phyloP scores from a whole-genome alignment of 305 asterid genomes.

The Rubia balearica region DNA sequence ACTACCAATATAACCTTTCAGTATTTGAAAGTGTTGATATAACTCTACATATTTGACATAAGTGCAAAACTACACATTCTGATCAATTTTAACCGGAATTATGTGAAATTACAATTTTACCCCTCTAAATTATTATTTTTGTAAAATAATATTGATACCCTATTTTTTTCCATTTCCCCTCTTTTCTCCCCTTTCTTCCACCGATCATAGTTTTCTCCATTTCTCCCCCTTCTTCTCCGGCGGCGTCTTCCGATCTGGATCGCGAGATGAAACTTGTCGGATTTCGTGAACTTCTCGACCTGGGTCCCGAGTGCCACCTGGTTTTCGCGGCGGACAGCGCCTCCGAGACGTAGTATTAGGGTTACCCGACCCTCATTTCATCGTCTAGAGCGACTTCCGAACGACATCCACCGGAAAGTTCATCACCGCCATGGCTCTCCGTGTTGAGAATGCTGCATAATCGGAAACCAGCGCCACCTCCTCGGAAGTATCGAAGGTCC shows the following conservation, averaged over 20 bases:
- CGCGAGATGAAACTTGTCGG: conserved; percentile 42
- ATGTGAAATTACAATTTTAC: too few species aligned
- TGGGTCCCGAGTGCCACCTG: conserved; percentile 62
- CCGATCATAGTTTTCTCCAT: too few species aligned
- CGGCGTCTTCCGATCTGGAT: conserved; percentile 8
- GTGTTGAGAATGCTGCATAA: conserved; percentile 59
- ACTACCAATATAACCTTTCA: too few species aligned
- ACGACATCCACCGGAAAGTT: conserved; percentile 65
- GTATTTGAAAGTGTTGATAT: too few species aligned
- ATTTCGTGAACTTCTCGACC: conserved; percentile 65
- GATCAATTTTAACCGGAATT: too few species aligned
- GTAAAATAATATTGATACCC: too few species aligned
- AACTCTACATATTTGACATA: too few species aligned
- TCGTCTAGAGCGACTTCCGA: conserved; percentile 41
- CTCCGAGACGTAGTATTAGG: conserved; percentile 54
- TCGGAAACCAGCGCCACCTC: conserved; percentile 76
- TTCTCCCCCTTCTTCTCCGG: too few species aligned
- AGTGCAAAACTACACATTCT: too few species aligned
- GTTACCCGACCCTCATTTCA: conserved; percentile 31
- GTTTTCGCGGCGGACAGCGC: conserved; percentile 65
- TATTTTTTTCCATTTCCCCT: too few species aligned
- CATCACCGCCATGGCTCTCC: conserved; percentile 56
- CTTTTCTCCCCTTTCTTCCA: too few species aligned
- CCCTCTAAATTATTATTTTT: too few species aligned
- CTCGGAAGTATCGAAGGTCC: conserved; percentile 36